Evolutionary conservation across 495 filamentous ascomycete genomes (phyloP), one percentile per base, ranked within the genome.

Genomic region (Neurospora pannonica): DNA sequence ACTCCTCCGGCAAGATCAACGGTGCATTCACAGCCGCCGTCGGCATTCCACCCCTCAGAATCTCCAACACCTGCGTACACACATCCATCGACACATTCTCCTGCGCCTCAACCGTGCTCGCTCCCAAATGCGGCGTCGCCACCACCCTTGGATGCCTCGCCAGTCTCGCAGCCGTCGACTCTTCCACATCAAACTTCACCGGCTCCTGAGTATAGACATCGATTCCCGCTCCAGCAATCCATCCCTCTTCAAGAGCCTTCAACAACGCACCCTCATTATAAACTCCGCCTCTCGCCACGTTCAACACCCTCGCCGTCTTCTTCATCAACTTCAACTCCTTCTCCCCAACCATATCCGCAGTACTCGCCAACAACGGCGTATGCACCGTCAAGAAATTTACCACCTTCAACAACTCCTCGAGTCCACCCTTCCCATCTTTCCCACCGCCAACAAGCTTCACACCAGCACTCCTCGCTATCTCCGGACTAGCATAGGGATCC

Each of bases 181-280:
- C 86, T 34, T 73, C 75, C 69, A 71, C 73, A 15, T 82, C 78
- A 28, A 60, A 60, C 48, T 83, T 39, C 0, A 89, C 90, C 24
- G 92, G 92, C 80, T 94, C 92, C 2, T 84, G 83, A 0, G 90
- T 92, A 79, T 91, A 94, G 69, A 94, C 92, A 81, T 94, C 92
- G 19, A 94, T 79, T 5, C 91, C 92, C 0, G 92, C 92, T 0
- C 91, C 92, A 1, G 88, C 90, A 34, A 94, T 88, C 76, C 87
- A 89, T 4, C 90, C 91, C 6, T 84, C 85, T 31, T 93, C 87
- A 2, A 94, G 78, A 4, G 92, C 92, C 19, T 84, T 86, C 0
- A 94, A 80, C 15, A 94, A 83, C 3, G 92, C 92, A 19, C 79
- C 83, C 81, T 94, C 92, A 75, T 94, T 90, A 74, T 93, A 90